Conservation (phyloP, 1,284 basidiomycete species). For the Moniliophthora roreri region DNA sequence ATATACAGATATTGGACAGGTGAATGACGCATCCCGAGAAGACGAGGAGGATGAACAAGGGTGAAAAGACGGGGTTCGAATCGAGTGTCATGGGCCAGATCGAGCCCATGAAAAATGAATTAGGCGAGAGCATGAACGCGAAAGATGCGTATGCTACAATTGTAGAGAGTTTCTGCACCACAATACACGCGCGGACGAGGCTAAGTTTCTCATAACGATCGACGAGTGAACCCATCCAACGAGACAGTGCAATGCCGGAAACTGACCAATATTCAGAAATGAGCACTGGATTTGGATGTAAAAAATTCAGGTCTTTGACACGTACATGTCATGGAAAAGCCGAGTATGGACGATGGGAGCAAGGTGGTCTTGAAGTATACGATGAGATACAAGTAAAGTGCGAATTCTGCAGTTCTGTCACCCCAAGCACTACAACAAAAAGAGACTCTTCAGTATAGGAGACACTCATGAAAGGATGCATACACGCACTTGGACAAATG, state of each 20-base stretch:
- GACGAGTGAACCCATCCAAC: conserved; percentile 43
- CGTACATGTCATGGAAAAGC: conserved; percentile 24
- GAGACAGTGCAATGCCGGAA: conserved; percentile 34
- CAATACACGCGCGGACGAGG: conserved; percentile 41
- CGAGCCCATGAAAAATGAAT: conserved; percentile 4
- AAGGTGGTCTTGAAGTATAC: conserved; percentile 47
- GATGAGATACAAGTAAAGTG: conserved; percentile 47
- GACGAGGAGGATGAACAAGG: conserved; percentile 36
- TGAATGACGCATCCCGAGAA: conserved; percentile 39
- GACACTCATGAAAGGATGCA: background rate
- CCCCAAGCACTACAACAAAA: conserved; percentile 38
- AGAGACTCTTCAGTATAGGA: no score
- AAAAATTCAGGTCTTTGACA: no score
- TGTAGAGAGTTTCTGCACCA: conserved; percentile 43
- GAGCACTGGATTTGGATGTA: background rate
- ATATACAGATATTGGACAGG: conserved; percentile 44
- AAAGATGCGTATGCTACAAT: conserved; percentile 38
- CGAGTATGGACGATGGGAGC: conserved; percentile 49
- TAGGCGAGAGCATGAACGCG: conserved; percentile 27
- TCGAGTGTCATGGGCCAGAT: conserved; percentile 19
- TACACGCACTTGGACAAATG: conserved; percentile 7
- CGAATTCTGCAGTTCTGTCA: conserved; percentile 43
- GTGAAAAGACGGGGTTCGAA: background rate
- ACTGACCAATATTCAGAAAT: conserved; percentile 10
- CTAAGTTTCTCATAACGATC: conserved; percentile 39